Evolutionary conservation across 495 filamentous ascomycete species (phyloP).

Genomic region (Hypoxylon lienhwacheense): DNA sequence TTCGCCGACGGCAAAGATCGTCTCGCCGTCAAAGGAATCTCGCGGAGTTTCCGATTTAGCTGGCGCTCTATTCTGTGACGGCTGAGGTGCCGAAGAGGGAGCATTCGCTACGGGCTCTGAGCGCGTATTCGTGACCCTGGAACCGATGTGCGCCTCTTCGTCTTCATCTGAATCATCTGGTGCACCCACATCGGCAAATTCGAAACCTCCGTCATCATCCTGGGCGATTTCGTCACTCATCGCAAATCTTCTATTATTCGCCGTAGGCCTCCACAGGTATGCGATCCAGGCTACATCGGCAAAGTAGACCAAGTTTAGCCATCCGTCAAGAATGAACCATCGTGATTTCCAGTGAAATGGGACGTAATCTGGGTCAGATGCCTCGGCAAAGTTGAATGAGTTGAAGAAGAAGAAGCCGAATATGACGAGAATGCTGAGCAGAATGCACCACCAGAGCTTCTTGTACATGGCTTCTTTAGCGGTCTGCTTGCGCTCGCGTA

Average conservation of each 20-base stretch:
- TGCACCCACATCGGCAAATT: conserved; percentile 89
- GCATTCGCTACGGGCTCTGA: conserved; percentile 13
- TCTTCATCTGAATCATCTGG: conserved; percentile 68
- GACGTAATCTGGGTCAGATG: conserved; percentile 79
- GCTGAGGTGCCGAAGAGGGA: conserved; percentile 28
- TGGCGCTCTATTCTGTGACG: conserved; percentile 46
- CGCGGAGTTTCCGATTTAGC: conserved; percentile 51
- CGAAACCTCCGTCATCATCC: conserved; percentile 94
- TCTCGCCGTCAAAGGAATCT: conserved; percentile 85
- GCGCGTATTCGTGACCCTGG: conserved; percentile 36
- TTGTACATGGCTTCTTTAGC: conserved; percentile 95
- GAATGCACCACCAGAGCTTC: conserved; percentile 97
- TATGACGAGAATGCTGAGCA: conserved; percentile 88
- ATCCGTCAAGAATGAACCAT: conserved; percentile 98
- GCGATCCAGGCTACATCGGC: conserved; percentile 88
- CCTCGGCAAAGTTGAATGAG: conserved; percentile 87
- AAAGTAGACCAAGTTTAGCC: conserved; percentile 95
- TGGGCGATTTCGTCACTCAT: conserved; percentile 99
- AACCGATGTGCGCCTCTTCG: conserved; percentile 49
- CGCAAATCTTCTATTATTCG: conserved; percentile 94
- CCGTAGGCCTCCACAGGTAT: conserved; percentile 97
- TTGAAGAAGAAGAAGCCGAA: conserved; percentile 97
- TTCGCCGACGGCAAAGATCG: conserved; percentile 91
- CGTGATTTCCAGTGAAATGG: conserved; percentile 94
- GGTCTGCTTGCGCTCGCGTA: conserved; percentile 89